phyloP scores from a whole-genome alignment of 129 eudicot species.

The Helianthus annuus region HanXRQr2.0-SUNRISE NC_035436.2:175120443-175120942 shows the following conservation, averaged over 20 bases:
- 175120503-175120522: constrained; percentile 12
- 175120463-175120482: constrained; percentile 84
- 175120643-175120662: background rate
- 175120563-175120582: constrained; percentile 1
- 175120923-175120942: background rate
- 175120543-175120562: background rate
- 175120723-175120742: constrained; percentile 19
- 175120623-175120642: background rate
- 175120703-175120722: background rate
- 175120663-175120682: background rate
- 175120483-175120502: background rate
- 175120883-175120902: background rate
- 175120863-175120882: background rate
- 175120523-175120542: background rate
- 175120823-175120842: background rate
- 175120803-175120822: constrained; percentile 20
- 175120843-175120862: background rate
- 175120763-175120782: constrained; percentile 81
- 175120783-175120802: constrained; percentile 97
- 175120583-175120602: background rate
- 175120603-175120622: background rate
- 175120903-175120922: background rate
- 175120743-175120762: constrained; percentile 19
- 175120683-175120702: background rate
- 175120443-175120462: constrained; percentile 85